Conservation (phyloP, 108 stramenopile species). For the Skeletonema potamos region DNA sequence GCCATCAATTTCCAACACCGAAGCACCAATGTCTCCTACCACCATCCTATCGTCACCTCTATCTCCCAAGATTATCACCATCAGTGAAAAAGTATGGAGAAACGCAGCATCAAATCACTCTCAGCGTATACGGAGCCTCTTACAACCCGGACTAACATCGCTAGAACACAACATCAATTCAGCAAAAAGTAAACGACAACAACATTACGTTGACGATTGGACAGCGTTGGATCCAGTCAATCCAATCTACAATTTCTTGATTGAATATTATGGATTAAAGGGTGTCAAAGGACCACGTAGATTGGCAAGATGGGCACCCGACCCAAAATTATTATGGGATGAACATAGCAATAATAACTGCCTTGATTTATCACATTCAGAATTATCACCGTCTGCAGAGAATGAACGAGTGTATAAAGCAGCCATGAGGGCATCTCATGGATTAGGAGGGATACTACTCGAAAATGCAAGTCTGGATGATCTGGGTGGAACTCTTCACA, state of each 20-base stretch:
- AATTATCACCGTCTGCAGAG: not conserved
- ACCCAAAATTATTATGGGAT: slow-evolving; percentile 32
- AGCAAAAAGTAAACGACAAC: not conserved
- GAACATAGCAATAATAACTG: not conserved
- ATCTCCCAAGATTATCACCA: not conserved
- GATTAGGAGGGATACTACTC: slow-evolving; percentile 52
- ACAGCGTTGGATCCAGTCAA: slow-evolving; percentile 68
- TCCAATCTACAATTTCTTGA: slow-evolving; percentile 85
- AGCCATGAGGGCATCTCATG: slow-evolving; percentile 11
- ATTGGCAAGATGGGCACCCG: slow-evolving; percentile 69
- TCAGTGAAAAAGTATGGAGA: slow-evolving; percentile 9
- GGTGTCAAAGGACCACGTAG: slow-evolving; percentile 61
- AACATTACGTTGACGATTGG: slow-evolving; percentile 9
- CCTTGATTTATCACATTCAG: too few species aligned
- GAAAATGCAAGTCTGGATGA: slow-evolving; percentile 72
- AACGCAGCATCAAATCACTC: slow-evolving; percentile 5
- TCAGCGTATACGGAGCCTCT: not conserved
- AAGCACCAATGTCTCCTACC: not conserved
- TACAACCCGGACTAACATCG: slow-evolving; percentile 10
- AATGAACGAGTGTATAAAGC: not conserved
- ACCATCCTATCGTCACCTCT: not conserved
- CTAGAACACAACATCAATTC: not conserved
- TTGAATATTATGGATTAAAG: slow-evolving; percentile 86
- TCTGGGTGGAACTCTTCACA: slow-evolving; percentile 49
- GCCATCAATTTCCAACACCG: not conserved